Percentiles rank a stretch among this genome's conserved stretches.
phyloP scores from a whole-genome alignment of 208 protist genomes.

The Novymonas esmeraldas region DNA sequence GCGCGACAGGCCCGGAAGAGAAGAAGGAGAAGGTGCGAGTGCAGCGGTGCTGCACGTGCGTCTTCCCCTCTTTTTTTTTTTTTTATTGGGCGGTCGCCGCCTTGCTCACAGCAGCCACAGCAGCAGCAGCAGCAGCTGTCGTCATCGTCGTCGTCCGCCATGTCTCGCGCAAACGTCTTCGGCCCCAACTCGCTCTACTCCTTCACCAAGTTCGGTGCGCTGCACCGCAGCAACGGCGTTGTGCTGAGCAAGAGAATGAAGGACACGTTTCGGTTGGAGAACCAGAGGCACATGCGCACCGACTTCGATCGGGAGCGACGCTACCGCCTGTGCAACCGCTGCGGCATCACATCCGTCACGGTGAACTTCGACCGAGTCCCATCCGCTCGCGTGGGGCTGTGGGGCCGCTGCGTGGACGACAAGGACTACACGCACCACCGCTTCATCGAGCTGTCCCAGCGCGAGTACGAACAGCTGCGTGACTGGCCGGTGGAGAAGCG shows the following conservation, averaged over 20 bases:
- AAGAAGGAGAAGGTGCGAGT: too few relatives aligned
- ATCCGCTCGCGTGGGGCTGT: slow-evolving; percentile 81
- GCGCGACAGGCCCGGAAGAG: too few relatives aligned
- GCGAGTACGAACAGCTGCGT: slow-evolving; percentile 75
- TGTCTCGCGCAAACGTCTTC: slow-evolving; percentile 84
- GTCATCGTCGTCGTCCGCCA: too few relatives aligned
- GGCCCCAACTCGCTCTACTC: slow-evolving; percentile 82
- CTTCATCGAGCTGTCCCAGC: slow-evolving; percentile 65
- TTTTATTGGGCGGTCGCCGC: neutral
- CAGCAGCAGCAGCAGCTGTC: neutral
- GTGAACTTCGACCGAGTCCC: slow-evolving; percentile 87
- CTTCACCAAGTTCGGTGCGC: slow-evolving; percentile 84
- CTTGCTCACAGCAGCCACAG: neutral
- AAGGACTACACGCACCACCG: slow-evolving; percentile 90
- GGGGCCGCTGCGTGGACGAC: slow-evolving; percentile 80
- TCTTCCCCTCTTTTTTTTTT: too few relatives aligned
- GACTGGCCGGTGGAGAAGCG: slow-evolving; percentile 77
- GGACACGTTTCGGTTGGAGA: slow-evolving; percentile 81
- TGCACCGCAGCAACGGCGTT: slow-evolving; percentile 50
- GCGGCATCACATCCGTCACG: slow-evolving; percentile 86
- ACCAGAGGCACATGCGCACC: slow-evolving; percentile 80
- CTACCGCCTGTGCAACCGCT: slow-evolving; percentile 85
- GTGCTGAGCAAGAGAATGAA: slow-evolving; percentile 73
- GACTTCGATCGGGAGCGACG: slow-evolving; percentile 67
- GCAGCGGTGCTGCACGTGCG: too few relatives aligned